Evolutionary conservation across 331 rosid genomes (phyloP).

Genomic region (Pyrus hybrid): DNA sequence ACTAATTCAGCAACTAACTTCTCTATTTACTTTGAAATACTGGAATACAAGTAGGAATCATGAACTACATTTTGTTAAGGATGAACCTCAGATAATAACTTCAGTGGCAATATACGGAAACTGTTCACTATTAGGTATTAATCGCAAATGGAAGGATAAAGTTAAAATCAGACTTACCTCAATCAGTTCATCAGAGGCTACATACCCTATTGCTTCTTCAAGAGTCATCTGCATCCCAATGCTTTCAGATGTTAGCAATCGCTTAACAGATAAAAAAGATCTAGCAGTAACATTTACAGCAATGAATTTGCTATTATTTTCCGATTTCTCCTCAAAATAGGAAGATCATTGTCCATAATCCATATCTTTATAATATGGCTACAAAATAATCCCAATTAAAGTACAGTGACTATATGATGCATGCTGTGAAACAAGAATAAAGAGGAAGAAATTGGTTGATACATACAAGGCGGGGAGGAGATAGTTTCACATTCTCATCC

Average conservation of each 20-base stretch:
- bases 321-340: background rate
- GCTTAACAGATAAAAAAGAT: background rate
- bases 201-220: slow-evolving; percentile 97
- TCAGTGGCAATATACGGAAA: background rate
- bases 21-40: background rate
- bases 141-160: background rate
- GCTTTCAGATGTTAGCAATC: slow-evolving; percentile 18
- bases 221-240: slow-evolving; percentile 70
- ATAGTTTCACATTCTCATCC: slow-evolving; percentile 77
- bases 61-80: no score
- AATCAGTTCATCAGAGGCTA: slow-evolving; percentile 91
- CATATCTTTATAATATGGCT: background rate
- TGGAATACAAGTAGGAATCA: no score
- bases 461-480: slow-evolving; percentile 97
- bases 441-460: background rate
- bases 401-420: background rate
- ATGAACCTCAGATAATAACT: background rate
- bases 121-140: background rate
- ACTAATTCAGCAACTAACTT: background rate
- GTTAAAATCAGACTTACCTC: slow-evolving; percentile 45
- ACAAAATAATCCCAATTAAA: background rate
- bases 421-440: background rate
- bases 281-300: background rate
- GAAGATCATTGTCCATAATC: background rate
- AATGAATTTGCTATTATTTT: background rate